phyloP scores from a whole-genome alignment of 1,284 basidiomycete species.

The Xerocomus minutiporus region DNA sequence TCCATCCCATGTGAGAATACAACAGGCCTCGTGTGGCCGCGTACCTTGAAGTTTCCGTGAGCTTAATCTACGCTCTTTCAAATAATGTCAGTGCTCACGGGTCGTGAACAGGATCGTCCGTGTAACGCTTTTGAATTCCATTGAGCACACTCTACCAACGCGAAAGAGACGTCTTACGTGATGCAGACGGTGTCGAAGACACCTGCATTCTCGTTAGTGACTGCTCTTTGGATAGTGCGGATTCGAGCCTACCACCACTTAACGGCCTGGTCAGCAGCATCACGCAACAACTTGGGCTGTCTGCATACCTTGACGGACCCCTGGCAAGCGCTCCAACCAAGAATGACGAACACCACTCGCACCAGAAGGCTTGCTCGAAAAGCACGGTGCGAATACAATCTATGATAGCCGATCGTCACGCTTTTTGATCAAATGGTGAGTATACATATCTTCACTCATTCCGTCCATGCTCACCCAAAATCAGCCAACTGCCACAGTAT shows the following conservation, averaged over 20 bases:
- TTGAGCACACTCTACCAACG: neutral
- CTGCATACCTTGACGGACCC: slow-evolving; percentile 51
- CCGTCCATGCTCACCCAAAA: neutral
- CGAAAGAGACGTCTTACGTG: neutral
- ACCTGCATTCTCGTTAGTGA: neutral
- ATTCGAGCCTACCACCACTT: neutral
- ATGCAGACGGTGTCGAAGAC: neutral
- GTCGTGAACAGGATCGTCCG: neutral
- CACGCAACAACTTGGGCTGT: neutral
- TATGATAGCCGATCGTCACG: neutral
- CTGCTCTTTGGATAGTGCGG: neutral
- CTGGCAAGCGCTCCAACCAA: slow-evolving; percentile 70
- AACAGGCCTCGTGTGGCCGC: slow-evolving; percentile 67
- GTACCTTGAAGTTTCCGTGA: neutral
- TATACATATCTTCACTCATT: neutral
- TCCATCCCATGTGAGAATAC: slow-evolving; percentile 75
- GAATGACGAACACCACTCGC: slow-evolving; percentile 53
- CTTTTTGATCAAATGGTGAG: neutral
- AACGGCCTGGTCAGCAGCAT: slow-evolving; percentile 10
- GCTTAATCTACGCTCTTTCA: neutral
- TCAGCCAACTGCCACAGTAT: neutral
- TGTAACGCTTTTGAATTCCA: neutral
- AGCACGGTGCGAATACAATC: neutral
- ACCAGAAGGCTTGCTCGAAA: slow-evolving; percentile 37
- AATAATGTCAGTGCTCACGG: neutral